Evolutionary conservation across 1,284 basidiomycete species (phyloP), one percentile per base, ranked within the genome.

Genomic region (Lignosus rhinocerotis): DNA sequence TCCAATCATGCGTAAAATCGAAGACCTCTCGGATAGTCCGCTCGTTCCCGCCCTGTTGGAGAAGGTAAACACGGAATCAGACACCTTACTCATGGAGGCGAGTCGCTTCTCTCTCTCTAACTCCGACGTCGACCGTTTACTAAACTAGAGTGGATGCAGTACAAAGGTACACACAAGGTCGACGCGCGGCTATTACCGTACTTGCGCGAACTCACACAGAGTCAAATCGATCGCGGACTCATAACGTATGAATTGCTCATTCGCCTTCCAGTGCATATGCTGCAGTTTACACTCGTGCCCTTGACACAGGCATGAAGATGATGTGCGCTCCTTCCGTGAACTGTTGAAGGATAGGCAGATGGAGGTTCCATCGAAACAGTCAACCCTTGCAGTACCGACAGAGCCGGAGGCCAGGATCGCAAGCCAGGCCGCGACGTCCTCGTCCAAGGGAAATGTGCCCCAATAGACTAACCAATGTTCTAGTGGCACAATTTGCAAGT

Each of bases 1-100:
- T 59, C 76, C 76, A 2, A 72, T 78, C 54, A 64, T 77, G 60
- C 70, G 72, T 32, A 65, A 67, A 33, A 65, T 78, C 33, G 67
- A 71, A 51, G 71, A 74, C 55, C 64, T 78, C 21, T 70, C 67
- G 21, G 72, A 76, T 56, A 69, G 66, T 49, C 76, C 76, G 5
- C 70, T 78, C 41, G 66, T 78, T 5, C 77, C 77, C 2, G 68
- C 70, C 1, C 66, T 78, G 5, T 62, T 78, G 2, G 66, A 71
- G 38, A 76, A 75, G 57, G 68, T 77, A n/a, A 75, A 78, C 60
- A 62, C 66, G 7, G 72, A 77, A 31, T 63, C 68, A 0, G 68
- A 72, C 17, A 53, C 58, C 34, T 69, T 67, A 25, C 63, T 78
- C 8, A 71, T 78, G 69, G 66, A 70, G 48, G 73, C 73, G 44